Evolutionary conservation across 805 yeast species (phyloP), one percentile per base, ranked within the genome.

Genomic region (Saturnispora dispora): DNA sequence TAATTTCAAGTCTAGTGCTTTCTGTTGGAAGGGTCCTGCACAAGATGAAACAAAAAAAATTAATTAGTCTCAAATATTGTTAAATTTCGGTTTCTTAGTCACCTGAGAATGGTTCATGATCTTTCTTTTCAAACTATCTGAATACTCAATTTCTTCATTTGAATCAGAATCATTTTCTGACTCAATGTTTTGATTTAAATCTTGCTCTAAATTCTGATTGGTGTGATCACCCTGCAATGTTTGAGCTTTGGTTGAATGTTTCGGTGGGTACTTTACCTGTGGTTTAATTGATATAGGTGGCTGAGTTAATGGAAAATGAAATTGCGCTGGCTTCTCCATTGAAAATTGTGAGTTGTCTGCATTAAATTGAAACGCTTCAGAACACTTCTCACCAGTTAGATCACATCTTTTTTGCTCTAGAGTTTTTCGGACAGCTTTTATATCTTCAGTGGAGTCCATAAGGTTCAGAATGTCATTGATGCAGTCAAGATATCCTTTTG

Each of bases 401-500:
- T 62, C 68, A 9, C 51, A 18, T 30, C 58, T 58, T 45, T 69
- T 72, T 10, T 57, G 57, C 1, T 65, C 67, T 23, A 71, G 68
- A 8, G 69, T 69, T 2, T 61, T 64, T 30, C 65, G 71, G 13
- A 72, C 68, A 32, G 71, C 74, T 11, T 68, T 67, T 54, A 68
- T 57, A 48, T 67, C 69, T 0, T 61, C 62, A 15, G 60, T 47
- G 7, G 52, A 39, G 4, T 62, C 61, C 13, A 65, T 40, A 9
- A 64, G n/a, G 1, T 53, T 22, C 3, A 63, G 40, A 1, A 83
- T 56, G 54, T 83, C 88, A 53, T 81, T 77, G 2, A 83, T 54
- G 57, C 86, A 81, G 32, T 77, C 78, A 42, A 81, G 59, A 58
- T 83, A 83, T 0, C 90, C 90, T 52, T 73, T 74, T 47, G 76